Conservation (phyloP, 1,284 basidiomycete species). For the Tilletiopsis washingtonensis region DNA sequence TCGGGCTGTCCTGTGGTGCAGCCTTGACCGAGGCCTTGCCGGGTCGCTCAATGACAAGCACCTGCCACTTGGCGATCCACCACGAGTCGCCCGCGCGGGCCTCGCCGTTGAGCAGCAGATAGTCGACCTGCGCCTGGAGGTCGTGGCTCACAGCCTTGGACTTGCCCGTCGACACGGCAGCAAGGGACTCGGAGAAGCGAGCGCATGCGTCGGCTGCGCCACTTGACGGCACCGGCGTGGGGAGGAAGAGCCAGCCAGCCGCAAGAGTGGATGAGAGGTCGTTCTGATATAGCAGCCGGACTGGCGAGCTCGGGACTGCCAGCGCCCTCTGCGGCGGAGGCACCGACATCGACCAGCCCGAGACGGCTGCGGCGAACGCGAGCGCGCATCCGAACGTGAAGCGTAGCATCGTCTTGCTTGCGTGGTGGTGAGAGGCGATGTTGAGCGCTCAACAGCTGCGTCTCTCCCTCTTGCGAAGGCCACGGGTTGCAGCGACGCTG, state of each 20-base stretch:
- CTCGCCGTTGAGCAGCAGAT: neutral
- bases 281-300: conserved; percentile 6
- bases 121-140: conserved; percentile 2
- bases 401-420: too few relatives aligned
- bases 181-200: neutral
- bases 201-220: neutral
- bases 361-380: too few relatives aligned
- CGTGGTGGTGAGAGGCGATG: too few relatives aligned
- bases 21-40: neutral
- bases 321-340: too few relatives aligned
- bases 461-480: too few relatives aligned
- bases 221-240: neutral
- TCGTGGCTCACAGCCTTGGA: neutral
- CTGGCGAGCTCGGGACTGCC: too few relatives aligned
- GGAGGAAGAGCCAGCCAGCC: neutral
- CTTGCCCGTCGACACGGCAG: neutral
- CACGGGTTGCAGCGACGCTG: too few relatives aligned
- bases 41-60: neutral
- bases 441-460: too few relatives aligned
- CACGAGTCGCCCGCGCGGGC: neutral
- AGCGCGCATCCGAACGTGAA: too few relatives aligned
- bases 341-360: too few relatives aligned
- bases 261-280: conserved; percentile 1
- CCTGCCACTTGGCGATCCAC: neutral
- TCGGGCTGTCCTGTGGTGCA: neutral